Evolutionary conservation across 2,329 filamentous ascomycete species (phyloP).

Genomic region (Lachnellula hyalina): DNA sequence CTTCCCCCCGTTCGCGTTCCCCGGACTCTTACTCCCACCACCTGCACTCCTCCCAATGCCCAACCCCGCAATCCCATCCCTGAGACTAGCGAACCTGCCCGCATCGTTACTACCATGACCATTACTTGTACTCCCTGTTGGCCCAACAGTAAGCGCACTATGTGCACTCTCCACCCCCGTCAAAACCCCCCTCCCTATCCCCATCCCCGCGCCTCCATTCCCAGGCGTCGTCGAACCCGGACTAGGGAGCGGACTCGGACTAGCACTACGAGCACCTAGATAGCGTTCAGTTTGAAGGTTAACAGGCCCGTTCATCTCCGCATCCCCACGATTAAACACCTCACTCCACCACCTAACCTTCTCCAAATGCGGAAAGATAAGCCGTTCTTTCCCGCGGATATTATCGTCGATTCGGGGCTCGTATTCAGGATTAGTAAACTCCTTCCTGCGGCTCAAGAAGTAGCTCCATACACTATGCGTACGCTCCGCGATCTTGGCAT

Average conservation of each 20-base stretch:
- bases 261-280: constrained; percentile 6
- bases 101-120: constrained; percentile 23
- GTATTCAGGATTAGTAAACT: constrained; percentile 81
- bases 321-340: constrained; percentile 76
- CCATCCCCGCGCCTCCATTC: neutral
- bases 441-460: constrained; percentile 72
- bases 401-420: constrained; percentile 70
- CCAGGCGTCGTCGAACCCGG: neutral
- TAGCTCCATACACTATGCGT: constrained; percentile 95
- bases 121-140: neutral
- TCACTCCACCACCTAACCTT: constrained; percentile 94
- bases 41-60: constrained; percentile 34
- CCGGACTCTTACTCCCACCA: constrained; percentile 1
- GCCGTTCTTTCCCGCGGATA: constrained; percentile 70
- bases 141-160: constrained; percentile 11
- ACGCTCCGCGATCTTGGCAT: constrained; percentile 61
- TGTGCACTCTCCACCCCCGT: constrained; percentile 26
- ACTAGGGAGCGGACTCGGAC: constrained; percentile 2
- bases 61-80: constrained; percentile 41
- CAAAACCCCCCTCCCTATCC: constrained; percentile 16
- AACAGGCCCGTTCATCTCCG: constrained; percentile 81
- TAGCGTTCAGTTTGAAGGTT: constrained; percentile 41
- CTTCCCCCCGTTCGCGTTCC: constrained; percentile 23
- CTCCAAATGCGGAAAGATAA: constrained; percentile 72
- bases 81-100: constrained; percentile 37